phyloP scores from a whole-genome alignment of 139 green algal genomes.

The Picochlorum sp. region DNA sequence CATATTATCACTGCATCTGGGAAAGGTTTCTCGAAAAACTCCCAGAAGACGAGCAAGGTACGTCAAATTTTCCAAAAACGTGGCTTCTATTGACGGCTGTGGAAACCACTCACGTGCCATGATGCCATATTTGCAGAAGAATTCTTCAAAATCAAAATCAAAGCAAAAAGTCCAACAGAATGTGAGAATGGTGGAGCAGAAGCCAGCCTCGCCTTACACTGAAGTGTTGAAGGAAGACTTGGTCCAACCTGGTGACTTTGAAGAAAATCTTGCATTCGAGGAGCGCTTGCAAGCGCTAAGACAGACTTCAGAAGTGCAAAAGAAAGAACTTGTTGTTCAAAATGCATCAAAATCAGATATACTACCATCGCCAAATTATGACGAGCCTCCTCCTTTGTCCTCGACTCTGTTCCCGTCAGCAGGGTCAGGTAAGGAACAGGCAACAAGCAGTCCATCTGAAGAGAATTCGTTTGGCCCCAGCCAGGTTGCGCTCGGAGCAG shows the following conservation, averaged over 20 bases:
- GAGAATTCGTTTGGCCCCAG: constrained; percentile 8
- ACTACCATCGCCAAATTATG: constrained; percentile 3
- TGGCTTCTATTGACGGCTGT: too few relatives aligned
- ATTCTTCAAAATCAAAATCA: too few relatives aligned
- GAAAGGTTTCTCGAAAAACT: too few relatives aligned
- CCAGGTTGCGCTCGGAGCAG: constrained; percentile 12
- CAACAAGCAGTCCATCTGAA: background rate
- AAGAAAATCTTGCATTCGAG: constrained; percentile 21
- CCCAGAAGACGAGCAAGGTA: too few relatives aligned
- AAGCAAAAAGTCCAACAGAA: too few relatives aligned
- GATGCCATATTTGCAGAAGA: too few relatives aligned
- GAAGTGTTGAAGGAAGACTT: background rate
- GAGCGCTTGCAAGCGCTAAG: constrained; percentile 14
- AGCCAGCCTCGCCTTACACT: background rate
- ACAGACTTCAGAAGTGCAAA: constrained; percentile 3
- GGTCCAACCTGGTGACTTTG: background rate
- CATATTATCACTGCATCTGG: too few relatives aligned
- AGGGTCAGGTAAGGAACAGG: background rate
- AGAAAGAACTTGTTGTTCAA: background rate
- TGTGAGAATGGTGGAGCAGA: too few relatives aligned
- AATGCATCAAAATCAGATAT: background rate
- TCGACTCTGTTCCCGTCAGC: constrained; percentile 6
- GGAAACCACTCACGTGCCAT: too few relatives aligned
- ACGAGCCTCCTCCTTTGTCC: constrained; percentile 16
- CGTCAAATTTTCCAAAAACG: too few relatives aligned